A percentile compares a stretch with the other conserved stretches of the same genome.
Evolutionary conservation across 176 grass and related monocot genomes (phyloP).

Genomic region (Carex pumila): DNA sequence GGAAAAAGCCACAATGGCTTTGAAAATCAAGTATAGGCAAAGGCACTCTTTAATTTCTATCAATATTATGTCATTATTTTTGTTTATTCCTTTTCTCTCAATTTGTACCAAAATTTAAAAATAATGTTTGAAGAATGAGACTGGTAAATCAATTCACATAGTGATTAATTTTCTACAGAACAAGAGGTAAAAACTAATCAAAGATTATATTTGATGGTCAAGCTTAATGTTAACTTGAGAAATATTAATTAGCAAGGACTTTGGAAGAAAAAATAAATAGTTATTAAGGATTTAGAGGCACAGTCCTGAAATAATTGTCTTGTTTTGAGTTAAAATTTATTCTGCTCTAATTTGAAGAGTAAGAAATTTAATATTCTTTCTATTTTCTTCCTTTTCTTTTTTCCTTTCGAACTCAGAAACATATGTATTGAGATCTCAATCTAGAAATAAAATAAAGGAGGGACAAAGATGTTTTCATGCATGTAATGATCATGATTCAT

Average conservation of each 20-base stretch:
- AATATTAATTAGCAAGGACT: not conserved
- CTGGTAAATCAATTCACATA: not conserved
- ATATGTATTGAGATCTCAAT: too few species aligned
- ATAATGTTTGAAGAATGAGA: not conserved
- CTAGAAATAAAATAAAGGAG: too few species aligned
- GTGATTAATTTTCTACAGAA: not conserved
- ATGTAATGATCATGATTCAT: too few species aligned
- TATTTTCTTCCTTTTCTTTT: too few species aligned
- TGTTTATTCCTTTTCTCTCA: not conserved
- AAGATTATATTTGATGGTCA: not conserved
- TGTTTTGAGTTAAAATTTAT: too few species aligned
- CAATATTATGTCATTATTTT: not conserved
- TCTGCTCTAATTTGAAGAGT: too few species aligned
- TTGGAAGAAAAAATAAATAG: not conserved
- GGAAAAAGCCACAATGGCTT: not conserved
- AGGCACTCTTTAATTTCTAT: not conserved
- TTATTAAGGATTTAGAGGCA: not conserved
- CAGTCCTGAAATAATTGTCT: too few species aligned
- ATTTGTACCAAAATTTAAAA: not conserved
- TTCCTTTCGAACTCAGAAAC: too few species aligned
- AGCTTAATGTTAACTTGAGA: not conserved
- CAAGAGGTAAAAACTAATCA: not conserved
- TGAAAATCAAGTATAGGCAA: not conserved
- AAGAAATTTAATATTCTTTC: too few species aligned
- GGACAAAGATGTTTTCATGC: too few species aligned